Conservation (phyloP, 106 monocot species). For the Narthecium ossifragum region DNA sequence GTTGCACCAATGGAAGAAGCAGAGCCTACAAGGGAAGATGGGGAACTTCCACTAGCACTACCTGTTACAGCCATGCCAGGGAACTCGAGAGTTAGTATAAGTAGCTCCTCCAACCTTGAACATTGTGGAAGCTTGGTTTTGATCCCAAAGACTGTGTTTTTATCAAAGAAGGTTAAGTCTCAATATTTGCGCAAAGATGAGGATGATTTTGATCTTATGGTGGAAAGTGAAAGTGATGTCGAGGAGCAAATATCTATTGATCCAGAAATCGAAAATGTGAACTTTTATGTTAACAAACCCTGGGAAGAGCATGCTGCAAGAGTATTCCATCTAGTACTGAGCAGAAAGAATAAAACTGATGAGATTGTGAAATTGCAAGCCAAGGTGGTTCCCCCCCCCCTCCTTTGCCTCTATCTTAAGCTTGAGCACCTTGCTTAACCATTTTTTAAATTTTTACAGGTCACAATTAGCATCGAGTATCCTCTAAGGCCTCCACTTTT, state of each 20-base stretch:
- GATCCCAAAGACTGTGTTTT: slow-evolving; percentile 63
- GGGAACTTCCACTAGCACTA: slow-evolving; percentile 59
- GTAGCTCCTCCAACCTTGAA: slow-evolving; percentile 25
- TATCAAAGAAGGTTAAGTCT: slow-evolving; percentile 46
- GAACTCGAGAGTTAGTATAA: slow-evolving; percentile 19
- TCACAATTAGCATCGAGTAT: slow-evolving; percentile 78
- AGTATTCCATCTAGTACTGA: slow-evolving; percentile 53
- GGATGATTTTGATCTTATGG: slow-evolving; percentile 55
- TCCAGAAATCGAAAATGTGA: slow-evolving; percentile 24
- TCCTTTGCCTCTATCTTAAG: neutral
- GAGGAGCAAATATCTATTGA: slow-evolving; percentile 39
- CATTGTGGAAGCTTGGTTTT: slow-evolving; percentile 62
- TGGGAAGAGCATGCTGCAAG: slow-evolving; percentile 63
- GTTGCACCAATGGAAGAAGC: slow-evolving; percentile 47
- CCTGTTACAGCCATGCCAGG: slow-evolving; percentile 11
- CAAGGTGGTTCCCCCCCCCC: slow-evolving; percentile 38
- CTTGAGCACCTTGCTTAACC: neutral
- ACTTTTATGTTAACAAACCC: slow-evolving; percentile 8
- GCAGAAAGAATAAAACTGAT: slow-evolving; percentile 24
- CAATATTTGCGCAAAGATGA: slow-evolving; percentile 35
- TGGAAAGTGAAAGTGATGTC: slow-evolving; percentile 67
- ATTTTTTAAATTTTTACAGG: slow-evolving; percentile 30
- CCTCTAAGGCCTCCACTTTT: slow-evolving; percentile 88
- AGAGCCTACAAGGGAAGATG: slow-evolving; percentile 83
- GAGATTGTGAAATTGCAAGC: slow-evolving; percentile 56